Base-by-base conservation (phyloP, 2,329 filamentous ascomycete species). In the Aurifilum marmelostoma region DNA sequence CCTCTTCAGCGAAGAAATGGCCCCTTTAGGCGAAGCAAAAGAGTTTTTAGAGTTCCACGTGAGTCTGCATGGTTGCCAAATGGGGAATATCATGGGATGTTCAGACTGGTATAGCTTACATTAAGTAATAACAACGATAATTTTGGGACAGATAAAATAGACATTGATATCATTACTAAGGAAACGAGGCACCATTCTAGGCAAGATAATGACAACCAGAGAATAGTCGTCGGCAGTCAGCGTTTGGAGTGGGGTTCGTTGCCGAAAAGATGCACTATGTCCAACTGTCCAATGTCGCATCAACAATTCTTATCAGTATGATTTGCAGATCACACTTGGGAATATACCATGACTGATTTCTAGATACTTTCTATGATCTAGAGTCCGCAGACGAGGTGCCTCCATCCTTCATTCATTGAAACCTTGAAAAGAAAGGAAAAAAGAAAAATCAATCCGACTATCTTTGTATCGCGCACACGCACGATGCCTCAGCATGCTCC, bases 261-360 rank as follows among this genome's bases (percentile, higher is more conserved):
- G 56, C 56, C 56, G 56, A 21, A 59, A 59, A 59, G 14, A 59
- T 3, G 27, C 56, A 58, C 54, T 58, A 58, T 29, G n/a, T 58
- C 16, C 29, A 34, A 18, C n/a, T 11, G 16, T n/a, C 21, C 12
- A 47, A 47, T 47, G 43, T 47, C n/a, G 1, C 21, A n/a, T 47
- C 21, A n/a, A 56, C 8, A 8, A 37, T 37, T 18, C 56, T 59
- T 59, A 59, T 59, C 32, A 12, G 18, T 14, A 29, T 59, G 32
- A 5, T 32, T n/a, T 59, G 56, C 56, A 37, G 56, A 37, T 59
- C 12, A 56, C 24, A n/a, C 27, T 21, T n/a, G 18, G 21, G 37
- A n/a, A 32, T 8, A 56, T 14, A 54, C 27, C 50, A 18, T 21
- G 16, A n/a, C 18, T 47, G 12, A 18, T 18, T 12, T 1, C 12